Base-by-base conservation (phyloP, 2,329 filamentous ascomycete species). In the Trichoderma arundinaceum region DNA sequence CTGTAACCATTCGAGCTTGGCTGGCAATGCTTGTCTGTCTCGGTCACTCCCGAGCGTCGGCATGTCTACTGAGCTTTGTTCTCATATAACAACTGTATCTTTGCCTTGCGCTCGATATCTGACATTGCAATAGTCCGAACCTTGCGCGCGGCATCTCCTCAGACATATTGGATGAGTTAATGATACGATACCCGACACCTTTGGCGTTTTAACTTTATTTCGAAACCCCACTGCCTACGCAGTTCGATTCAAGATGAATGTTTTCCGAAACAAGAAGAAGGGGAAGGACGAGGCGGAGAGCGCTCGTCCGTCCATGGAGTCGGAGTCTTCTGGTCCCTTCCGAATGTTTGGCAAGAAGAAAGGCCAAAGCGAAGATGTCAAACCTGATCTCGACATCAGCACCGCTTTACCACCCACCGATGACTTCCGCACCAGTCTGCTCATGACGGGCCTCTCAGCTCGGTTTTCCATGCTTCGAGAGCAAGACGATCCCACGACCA, bases 401-500 rank as follows among this genome's bases (percentile, higher is more conserved):
- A 82, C 82, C 12, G 94, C 88, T 0, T 82, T 99, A 2, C 95
- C 95, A 1, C 84, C 93, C 0, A 89, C 82, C 53, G 92, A 98
- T 77, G 90, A 98, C 74, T 98, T 99, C 77, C 88, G 95, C 65
- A 99, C 95, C 3, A 98, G 95, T 82, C 81, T 99, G 66, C 83
- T 99, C 68, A 96, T 99, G 94, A 94, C 92, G 0, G 94, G 94
- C 48, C 84, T 99, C 4, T 98, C 94, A 0, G 92, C 94, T 12
- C 89, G 95, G 7, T 99, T 99, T 77, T 98, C 94, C 71, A 98
- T 98, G 94, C 82, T 98, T 38, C 85, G 92, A 72, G 94, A 97
- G 77, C 94, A 97, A 76, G 94, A 97, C 75, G 93, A 97, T 73
- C 94, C 94, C 1, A 90, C 83, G 68, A 94, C 92, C 1, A 91